Evolutionary conservation across 2,329 filamentous ascomycete genomes (phyloP), one percentile per base, ranked within the genome.

Genomic region (Fusarium decemcellulare): DNA sequence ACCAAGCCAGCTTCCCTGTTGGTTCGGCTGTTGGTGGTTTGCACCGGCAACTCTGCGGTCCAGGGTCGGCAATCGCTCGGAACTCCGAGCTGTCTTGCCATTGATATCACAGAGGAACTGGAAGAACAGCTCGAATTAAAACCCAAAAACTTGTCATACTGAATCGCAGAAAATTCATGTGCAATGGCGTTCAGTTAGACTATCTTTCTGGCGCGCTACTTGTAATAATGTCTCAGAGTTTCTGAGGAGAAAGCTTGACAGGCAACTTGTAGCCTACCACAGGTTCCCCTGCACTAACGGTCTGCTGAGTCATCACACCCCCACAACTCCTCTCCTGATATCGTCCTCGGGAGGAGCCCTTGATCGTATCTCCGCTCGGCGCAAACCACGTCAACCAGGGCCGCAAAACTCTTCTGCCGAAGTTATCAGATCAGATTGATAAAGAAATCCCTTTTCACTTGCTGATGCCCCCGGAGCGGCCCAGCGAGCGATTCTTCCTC

Each of bases 371-470:
- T 79, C 77, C 77, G 77, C 72, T 74, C 76, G 77, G 77, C 54
- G 57, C 68, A 74, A 65, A 66, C 51, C 50, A 55, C 44, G 23
- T 51, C 40, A 59, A 44, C 51, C 39, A 56, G 47, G 50, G 47
- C 43, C 27, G 68, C 62, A 71, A 76, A 77, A 68, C 64, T 75
- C 68, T 75, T 73, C 69, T 64, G 44, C 61, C 42, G 48, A 57
- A 50, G 52, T 78, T 80, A 81, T 81, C 79, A 78, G 79, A 80
- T 80, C 71, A 76, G 79, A 81, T 81, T 81, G 79, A 81, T 81
- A 80, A 81, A 78, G 61, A 72, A 72, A 71, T 71, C 66, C 64
- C 69, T 72, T 75, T 70, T 70, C 61, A 75, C 73, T 72, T 74
- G 68, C 61, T 66, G 64, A 72, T 61, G 69, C 72, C 75, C 71